Conservation (phyloP, 495 filamentous ascomycete species). For the Trichocladium antarcticum region DNA sequence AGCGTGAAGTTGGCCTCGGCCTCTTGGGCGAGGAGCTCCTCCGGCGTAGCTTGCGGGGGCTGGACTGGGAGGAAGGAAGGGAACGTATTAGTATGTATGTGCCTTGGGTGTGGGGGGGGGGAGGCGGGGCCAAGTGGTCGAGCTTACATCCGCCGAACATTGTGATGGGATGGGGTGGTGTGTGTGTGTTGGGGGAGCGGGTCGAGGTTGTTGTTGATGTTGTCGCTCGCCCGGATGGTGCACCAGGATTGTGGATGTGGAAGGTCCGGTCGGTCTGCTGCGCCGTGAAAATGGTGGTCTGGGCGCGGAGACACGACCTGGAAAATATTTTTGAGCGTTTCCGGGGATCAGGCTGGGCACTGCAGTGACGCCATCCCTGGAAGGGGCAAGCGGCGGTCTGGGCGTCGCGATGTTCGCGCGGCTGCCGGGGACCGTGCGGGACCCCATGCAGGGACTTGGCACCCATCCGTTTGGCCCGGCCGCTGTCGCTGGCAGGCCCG, state of each 20-base stretch:
- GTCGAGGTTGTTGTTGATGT: not conserved
- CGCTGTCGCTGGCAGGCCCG: not conserved
- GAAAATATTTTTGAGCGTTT: slow-evolving; percentile 10
- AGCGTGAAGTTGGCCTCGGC: slow-evolving; percentile 57
- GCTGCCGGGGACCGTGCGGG: not conserved
- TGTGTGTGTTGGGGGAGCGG: not conserved
- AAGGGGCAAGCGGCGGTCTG: slow-evolving; percentile 3
- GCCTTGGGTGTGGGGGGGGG: no score
- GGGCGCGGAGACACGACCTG: no score
- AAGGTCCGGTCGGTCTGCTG: not conserved
- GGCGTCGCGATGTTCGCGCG: not conserved
- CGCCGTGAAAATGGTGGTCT: not conserved
- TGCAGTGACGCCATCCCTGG: slow-evolving; percentile 16
- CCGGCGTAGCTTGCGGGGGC: slow-evolving; percentile 40
- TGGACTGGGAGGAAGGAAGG: slow-evolving; percentile 21
- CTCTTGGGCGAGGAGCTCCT: slow-evolving; percentile 54
- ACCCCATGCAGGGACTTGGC: not conserved
- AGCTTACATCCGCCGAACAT: slow-evolving; percentile 41
- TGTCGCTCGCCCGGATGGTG: not conserved
- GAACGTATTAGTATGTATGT: no score
- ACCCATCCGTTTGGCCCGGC: not conserved
- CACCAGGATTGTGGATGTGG: slow-evolving; percentile 1
- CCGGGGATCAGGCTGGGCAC: not conserved
- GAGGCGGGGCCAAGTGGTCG: no score
- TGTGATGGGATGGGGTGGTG: slow-evolving; percentile 6